These are phyloP conservation scores for Drosera spatulata DNA, from an alignment of 179 eudicot genomes.

Conservation along the genomic window DNA sequence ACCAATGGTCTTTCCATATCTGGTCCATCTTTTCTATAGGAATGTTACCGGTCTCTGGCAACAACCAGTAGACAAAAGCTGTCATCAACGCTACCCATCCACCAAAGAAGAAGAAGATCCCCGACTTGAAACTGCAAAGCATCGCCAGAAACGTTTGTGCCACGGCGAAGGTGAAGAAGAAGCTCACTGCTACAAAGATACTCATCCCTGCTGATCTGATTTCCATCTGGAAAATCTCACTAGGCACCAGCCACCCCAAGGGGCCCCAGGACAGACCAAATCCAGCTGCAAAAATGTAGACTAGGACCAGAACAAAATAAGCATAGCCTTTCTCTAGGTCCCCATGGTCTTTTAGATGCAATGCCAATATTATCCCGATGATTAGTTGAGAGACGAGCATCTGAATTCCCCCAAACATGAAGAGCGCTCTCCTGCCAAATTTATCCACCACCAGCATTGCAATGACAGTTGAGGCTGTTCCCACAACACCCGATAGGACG, in stretches of 20 bases:
- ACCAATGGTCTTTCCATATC: neutral
- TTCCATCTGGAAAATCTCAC: constrained; percentile 9
- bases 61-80: constrained; percentile 4
- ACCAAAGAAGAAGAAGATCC: constrained; percentile 9
- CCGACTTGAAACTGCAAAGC: constrained; percentile 4
- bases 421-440: constrained; percentile 15
- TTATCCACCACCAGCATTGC: constrained; percentile 20
- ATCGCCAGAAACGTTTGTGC: constrained; percentile 6
- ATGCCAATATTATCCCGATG: constrained; percentile 15
- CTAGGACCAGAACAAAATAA: constrained; percentile 4
- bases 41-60: constrained; percentile 9
- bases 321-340: constrained; percentile 13
- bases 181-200: constrained; percentile 1
- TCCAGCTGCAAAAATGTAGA: constrained; percentile 1
- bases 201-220: constrained; percentile 4
- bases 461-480: constrained; percentile 2
- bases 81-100: constrained; percentile 6
- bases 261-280: constrained; percentile 10
- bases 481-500: constrained; percentile 11
- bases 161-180: constrained; percentile 1
- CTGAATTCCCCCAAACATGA: constrained; percentile 18
- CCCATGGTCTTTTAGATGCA: constrained; percentile 18
- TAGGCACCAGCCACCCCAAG: constrained; percentile 11
- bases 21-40: constrained; percentile 7
- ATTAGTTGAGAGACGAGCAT: constrained; percentile 17